These are phyloP conservation scores for Anethum foeniculum DNA, from an alignment of 140 eudicot species.

Conservation along the genomic window DNA sequence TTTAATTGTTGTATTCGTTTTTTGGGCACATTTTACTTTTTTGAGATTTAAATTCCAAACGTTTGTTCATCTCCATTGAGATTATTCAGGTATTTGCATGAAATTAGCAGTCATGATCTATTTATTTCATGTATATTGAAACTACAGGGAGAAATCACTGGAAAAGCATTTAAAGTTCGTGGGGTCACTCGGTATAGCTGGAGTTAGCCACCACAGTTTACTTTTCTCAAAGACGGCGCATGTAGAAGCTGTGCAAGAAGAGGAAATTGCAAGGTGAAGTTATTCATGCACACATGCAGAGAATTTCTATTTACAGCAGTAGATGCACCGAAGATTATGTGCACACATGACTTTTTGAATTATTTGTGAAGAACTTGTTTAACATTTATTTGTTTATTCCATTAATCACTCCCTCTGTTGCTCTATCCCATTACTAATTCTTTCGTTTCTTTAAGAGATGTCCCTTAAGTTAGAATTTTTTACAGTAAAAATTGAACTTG, in stretches of 20 bases:
- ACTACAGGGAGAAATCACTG: slow-evolving; percentile 57
- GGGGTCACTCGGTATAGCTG: slow-evolving; percentile 83
- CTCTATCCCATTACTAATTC: neutral
- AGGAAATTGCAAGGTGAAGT: slow-evolving; percentile 48
- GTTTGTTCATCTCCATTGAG: neutral
- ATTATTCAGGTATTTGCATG: neutral
- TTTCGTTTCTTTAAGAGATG: neutral
- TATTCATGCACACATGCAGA: neutral
- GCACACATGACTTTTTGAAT: neutral
- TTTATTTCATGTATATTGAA: neutral
- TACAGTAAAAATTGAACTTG: neutral
- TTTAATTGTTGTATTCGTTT: neutral
- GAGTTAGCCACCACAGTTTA: slow-evolving; percentile 90
- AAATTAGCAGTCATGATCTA: neutral
- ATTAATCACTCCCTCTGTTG: neutral
- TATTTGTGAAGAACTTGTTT: neutral
- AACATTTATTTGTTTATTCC: neutral
- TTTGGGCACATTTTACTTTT: neutral
- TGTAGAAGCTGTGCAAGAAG: slow-evolving; percentile 34
- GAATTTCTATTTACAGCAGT: neutral
- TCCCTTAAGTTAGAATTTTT: neutral
- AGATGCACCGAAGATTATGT: neutral
- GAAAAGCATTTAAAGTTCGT: slow-evolving; percentile 62
- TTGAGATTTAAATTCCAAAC: neutral
- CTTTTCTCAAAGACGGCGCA: slow-evolving; percentile 88